Evolutionary conservation across 768 basidiomycete genomes (phyloP).

Genomic region (Auricularia heimuer): DNA sequence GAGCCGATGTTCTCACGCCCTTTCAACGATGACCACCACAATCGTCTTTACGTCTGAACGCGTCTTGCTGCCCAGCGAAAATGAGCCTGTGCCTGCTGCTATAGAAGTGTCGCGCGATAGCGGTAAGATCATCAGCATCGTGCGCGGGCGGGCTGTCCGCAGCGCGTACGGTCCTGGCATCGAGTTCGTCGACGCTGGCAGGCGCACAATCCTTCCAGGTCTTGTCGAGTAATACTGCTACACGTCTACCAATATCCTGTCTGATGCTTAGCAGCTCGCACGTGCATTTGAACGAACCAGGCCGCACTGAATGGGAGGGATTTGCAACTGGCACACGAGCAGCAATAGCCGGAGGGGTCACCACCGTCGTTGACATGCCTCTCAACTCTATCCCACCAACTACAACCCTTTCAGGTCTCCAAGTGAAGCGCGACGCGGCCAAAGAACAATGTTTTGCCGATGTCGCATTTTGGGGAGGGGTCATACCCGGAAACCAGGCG

Average conservation of each 20-base stretch:
- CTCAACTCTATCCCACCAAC: conserved; percentile 96
- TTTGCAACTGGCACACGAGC: conserved; percentile 87
- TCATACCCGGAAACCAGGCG: conserved; percentile 85
- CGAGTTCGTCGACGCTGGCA: conserved; percentile 46
- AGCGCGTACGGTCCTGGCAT: conserved; percentile 21
- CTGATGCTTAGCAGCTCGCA: conserved; percentile 47
- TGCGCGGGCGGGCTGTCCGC: conserved; percentile 22
- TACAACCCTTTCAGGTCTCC: conserved; percentile 69
- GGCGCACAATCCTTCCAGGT: conserved; percentile 60
- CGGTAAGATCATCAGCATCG: conserved; percentile 52
- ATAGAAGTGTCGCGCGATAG: conserved; percentile 43
- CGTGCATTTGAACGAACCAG: conserved; percentile 91
- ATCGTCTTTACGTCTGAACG: conserved; percentile 43
- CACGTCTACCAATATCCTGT: conserved; percentile 3
- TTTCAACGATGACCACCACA: background rate
- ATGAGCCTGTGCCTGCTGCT: conserved; percentile 50
- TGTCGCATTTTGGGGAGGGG: conserved; percentile 91
- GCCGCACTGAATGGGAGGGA: conserved; percentile 90
- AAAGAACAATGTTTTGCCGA: conserved; percentile 66
- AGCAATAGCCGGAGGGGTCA: conserved; percentile 89
- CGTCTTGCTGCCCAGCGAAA: conserved; percentile 44
- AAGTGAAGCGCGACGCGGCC: conserved; percentile 62
- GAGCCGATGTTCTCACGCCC: no score
- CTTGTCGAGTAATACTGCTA: conserved; percentile 60
- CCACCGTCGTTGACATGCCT: conserved; percentile 95